These are phyloP conservation scores for Vicia villosa DNA, from an alignment of 306 rosid genomes.

Conservation along the genomic window DNA sequence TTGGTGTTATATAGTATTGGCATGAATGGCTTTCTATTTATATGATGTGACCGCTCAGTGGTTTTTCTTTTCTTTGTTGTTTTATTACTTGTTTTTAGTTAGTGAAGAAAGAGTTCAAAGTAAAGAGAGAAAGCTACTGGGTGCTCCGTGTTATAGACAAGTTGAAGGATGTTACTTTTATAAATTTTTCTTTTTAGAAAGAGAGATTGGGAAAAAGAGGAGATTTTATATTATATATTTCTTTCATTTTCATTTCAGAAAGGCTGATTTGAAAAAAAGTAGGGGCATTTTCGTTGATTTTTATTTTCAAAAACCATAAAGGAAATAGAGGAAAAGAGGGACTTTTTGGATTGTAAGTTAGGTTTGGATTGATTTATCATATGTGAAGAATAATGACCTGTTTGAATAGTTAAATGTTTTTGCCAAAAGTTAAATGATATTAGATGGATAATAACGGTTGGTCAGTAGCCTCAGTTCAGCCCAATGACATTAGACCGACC, in stretches of 20 bases:
- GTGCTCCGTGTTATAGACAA: slow-evolving; percentile 26
- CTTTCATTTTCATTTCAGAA: background rate
- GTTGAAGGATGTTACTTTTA: slow-evolving; percentile 27
- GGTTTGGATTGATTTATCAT: no score
- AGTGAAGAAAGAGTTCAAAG: slow-evolving; percentile 33
- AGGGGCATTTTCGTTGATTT: no score
- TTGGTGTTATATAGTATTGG: slow-evolving; percentile 16
- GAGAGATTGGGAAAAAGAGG: slow-evolving; percentile 14
- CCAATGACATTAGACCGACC: no score
- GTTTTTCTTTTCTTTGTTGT: background rate
- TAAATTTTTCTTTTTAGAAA: slow-evolving; percentile 25
- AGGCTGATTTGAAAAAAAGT: no score
- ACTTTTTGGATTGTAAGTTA: background rate
- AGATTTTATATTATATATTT: no score
- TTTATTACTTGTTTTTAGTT: background rate
- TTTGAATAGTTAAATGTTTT: no score
- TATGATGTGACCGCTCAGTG: no score
- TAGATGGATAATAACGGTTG: no score
- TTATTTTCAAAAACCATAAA: background rate
- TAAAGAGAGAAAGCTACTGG: slow-evolving; percentile 22
- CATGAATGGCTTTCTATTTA: no score
- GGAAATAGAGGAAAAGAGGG: background rate
- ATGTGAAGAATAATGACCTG: no score
- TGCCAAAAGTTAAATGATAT: no score
- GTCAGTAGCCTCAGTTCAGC: no score